Percentiles rank a stretch among this genome's conserved stretches.
Conservation (phyloP, 2,329 filamentous ascomycete genomes). For the Diplodia sapinea region DNA sequence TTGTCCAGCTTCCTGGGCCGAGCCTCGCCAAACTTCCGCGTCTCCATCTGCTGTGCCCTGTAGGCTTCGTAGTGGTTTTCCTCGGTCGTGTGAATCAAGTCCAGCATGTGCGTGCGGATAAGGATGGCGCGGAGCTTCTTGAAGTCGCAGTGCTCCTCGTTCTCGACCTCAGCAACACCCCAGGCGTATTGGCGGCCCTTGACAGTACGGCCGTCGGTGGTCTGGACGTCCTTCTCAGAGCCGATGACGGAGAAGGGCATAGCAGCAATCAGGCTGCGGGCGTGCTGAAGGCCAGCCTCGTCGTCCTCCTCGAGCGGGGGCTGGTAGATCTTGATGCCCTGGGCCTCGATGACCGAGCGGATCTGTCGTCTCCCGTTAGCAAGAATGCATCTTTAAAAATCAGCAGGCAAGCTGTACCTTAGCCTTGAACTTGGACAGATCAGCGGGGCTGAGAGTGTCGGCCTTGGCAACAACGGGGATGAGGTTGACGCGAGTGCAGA, state of each 20-base stretch:
- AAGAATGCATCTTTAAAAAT: background rate
- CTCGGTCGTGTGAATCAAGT: slow-evolving; percentile 99
- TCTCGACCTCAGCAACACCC: slow-evolving; percentile 99
- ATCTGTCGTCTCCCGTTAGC: slow-evolving; percentile 64
- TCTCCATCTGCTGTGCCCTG: slow-evolving; percentile 99
- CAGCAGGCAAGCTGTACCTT: slow-evolving; percentile 66
- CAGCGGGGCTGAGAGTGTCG: slow-evolving; percentile 91
- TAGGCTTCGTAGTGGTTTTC: slow-evolving; percentile 99
- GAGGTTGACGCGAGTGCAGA: slow-evolving; percentile 96
- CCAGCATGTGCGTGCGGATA: slow-evolving; percentile 99
- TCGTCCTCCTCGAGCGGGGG: slow-evolving; percentile 98
- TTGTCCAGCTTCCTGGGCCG: slow-evolving; percentile 98
- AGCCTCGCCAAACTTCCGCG: slow-evolving; percentile 97
- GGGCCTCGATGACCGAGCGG: slow-evolving; percentile 91
- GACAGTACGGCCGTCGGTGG: slow-evolving; percentile 90
- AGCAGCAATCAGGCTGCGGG: slow-evolving; percentile 89
- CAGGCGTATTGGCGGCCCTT: slow-evolving; percentile 99
- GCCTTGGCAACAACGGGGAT: slow-evolving; percentile 99
- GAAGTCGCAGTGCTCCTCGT: slow-evolving; percentile 99
- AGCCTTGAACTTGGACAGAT: slow-evolving; percentile 92
- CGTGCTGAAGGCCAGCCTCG: slow-evolving; percentile 92
- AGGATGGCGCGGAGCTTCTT: slow-evolving; percentile 99
- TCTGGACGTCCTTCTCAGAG: slow-evolving; percentile 99
- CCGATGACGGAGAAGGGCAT: slow-evolving; percentile 99
- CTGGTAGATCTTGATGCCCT: slow-evolving; percentile 99